Percentiles rank a stretch among this genome's conserved stretches.
phyloP scores from a whole-genome alignment of 495 filamentous ascomycete genomes.

The Podospora pseudopauciseta region DNA sequence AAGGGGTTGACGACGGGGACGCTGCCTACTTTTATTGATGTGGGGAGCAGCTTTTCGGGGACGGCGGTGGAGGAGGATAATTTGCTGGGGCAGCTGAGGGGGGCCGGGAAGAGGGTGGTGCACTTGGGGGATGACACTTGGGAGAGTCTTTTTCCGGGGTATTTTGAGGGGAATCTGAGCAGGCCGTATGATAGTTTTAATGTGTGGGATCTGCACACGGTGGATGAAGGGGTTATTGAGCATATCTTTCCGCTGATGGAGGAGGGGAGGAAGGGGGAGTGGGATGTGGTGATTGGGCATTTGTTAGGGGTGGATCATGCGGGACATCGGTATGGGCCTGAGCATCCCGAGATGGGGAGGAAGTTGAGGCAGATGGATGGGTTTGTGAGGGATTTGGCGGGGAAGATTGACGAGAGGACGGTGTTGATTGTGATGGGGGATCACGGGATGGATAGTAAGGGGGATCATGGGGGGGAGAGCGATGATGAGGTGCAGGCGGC shows the following conservation, averaged over 20 bases:
- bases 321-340: constrained; percentile 90
- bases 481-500: constrained; percentile 93
- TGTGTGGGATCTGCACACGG: constrained; percentile 95
- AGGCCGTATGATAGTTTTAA: constrained; percentile 93
- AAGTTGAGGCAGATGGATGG: constrained; percentile 91
- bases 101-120: constrained; percentile 78
- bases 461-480: constrained; percentile 95
- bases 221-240: constrained; percentile 93
- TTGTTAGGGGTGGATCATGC: constrained; percentile 96
- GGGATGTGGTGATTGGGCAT: constrained; percentile 92
- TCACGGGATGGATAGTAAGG: constrained; percentile 96
- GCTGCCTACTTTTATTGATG: constrained; percentile 88
- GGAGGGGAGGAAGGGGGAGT: constrained; percentile 53
- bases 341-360: constrained; percentile 84
- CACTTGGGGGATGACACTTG: constrained; percentile 97
- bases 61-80: constrained; percentile 99
- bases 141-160: constrained; percentile 84
- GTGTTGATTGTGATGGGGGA: constrained; percentile 95
- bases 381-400: constrained; percentile 68
- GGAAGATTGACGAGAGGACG: constrained; percentile 74
- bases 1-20: constrained; percentile 96
- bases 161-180: constrained; percentile 83
- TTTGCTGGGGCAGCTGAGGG: constrained; percentile 74
- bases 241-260: constrained; percentile 83
- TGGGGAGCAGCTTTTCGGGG: constrained; percentile 91